phyloP scores from a whole-genome alignment of 1,139 yeast species.

The Sugiyamaella paludigena region DNA sequence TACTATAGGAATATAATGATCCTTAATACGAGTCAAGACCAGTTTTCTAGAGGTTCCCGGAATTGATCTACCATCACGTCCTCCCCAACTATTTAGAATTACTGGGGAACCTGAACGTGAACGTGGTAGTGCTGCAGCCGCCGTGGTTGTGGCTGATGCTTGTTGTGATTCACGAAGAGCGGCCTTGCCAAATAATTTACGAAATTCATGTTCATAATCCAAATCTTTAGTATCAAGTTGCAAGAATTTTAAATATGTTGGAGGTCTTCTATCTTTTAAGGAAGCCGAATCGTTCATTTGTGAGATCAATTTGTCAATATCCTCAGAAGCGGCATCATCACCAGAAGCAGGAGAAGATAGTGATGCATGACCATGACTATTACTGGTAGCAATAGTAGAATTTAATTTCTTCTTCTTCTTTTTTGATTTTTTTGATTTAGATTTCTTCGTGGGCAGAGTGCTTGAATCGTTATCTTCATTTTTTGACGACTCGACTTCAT shows the following conservation, averaged over 20 bases:
- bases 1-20: conserved; percentile 77
- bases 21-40: conserved; percentile 67
- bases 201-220: conserved; percentile 80
- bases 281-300: neutral
- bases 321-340: conserved; percentile 12
- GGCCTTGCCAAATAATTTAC: conserved; percentile 56
- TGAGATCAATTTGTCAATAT: conserved; percentile 12
- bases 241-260: conserved; percentile 27
- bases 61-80: conserved; percentile 66
- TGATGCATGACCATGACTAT: conserved; percentile 25
- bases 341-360: too few species aligned
- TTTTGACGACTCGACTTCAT: conserved; percentile 16
- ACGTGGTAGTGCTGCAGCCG: neutral
- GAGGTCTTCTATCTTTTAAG: conserved; percentile 12
- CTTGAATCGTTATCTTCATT: neutral
- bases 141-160: neutral
- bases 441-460: conserved; percentile 1
- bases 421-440: conserved; percentile 23
- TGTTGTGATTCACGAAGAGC: conserved; percentile 42
- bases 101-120: conserved; percentile 30
- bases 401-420: conserved; percentile 27
- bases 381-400: conserved; percentile 23
- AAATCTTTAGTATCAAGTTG: conserved; percentile 47
- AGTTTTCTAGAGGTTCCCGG: conserved; percentile 73
- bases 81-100: conserved; percentile 80